These are phyloP conservation scores for Colletotrichum liriopes DNA, from an alignment of 2,329 filamentous ascomycete species.

Conservation along the genomic window DNA sequence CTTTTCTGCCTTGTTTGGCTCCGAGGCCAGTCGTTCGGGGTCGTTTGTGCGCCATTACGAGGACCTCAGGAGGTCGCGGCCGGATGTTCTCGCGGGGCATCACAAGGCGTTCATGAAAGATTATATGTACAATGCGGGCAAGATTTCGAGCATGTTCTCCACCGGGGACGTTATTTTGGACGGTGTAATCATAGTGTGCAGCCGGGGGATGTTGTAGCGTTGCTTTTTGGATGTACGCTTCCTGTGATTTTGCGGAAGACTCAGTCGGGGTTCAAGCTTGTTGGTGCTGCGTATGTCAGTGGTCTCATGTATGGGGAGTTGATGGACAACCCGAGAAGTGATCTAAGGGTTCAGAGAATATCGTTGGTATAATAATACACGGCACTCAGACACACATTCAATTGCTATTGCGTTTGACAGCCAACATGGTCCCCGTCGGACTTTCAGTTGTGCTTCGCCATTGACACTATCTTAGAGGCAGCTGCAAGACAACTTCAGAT, in stretches of 20 bases:
- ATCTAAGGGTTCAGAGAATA: background rate
- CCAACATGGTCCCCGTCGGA: too few species aligned
- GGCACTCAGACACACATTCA: too few species aligned
- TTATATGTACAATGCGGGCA: background rate
- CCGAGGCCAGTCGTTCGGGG: background rate
- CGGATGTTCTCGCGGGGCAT: background rate
- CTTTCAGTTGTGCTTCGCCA: too few species aligned
- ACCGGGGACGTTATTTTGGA: background rate
- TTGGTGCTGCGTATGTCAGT: background rate
- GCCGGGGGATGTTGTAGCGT: background rate
- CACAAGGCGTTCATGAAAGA: background rate
- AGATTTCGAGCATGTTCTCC: background rate
- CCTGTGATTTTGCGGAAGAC: conserved; percentile 5
- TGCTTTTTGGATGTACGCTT: conserved; percentile 1
- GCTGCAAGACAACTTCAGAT: too few species aligned
- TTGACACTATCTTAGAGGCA: too few species aligned
- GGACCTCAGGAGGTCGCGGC: background rate
- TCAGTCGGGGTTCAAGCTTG: background rate
- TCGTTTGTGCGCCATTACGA: background rate
- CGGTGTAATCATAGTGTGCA: background rate
- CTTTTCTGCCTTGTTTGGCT: background rate
- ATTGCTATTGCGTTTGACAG: too few species aligned
- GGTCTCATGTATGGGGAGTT: conserved; percentile 7
- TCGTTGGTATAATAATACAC: background rate
- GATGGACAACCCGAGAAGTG: background rate